Evolutionary conservation across 768 basidiomycete genomes (phyloP).

Genomic region (Lactarius hatsudake): DNA sequence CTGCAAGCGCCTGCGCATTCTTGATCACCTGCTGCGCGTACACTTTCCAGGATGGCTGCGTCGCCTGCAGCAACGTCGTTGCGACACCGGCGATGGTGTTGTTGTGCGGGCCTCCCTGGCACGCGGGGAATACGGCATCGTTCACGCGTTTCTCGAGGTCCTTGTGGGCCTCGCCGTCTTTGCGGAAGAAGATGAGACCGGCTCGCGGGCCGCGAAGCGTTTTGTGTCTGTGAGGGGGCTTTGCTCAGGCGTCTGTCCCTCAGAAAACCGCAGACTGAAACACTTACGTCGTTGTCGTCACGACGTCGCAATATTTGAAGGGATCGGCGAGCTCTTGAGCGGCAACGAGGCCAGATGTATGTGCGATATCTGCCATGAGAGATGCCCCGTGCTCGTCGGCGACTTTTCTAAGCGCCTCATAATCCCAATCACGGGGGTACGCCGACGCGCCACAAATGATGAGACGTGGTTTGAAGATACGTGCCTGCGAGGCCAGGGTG

Average conservation of each 20-base stretch:
- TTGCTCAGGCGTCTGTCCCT: neutral
- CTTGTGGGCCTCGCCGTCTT: constrained; percentile 72
- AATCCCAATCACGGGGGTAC: constrained; percentile 99
- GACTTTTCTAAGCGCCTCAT: constrained; percentile 72
- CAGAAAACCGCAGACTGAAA: neutral
- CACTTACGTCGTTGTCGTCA: constrained; percentile 91
- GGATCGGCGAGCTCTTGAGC: constrained; percentile 87
- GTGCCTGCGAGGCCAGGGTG: constrained; percentile 76
- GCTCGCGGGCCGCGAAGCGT: constrained; percentile 98
- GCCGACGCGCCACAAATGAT: constrained; percentile 98
- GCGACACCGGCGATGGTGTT: constrained; percentile 97
- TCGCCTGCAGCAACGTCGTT: constrained; percentile 86
- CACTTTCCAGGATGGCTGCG: constrained; percentile 82
- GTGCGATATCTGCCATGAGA: constrained; percentile 96
- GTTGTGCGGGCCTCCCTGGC: constrained; percentile 99
- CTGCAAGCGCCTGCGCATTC: constrained; percentile 79
- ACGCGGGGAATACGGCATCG: constrained; percentile 98
- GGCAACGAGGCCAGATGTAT: constrained; percentile 93
- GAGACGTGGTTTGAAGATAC: constrained; percentile 92
- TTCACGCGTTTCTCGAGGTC: constrained; percentile 98
- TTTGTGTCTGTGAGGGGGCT: constrained; percentile 69
- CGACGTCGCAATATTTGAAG: constrained; percentile 95
- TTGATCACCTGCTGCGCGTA: constrained; percentile 95
- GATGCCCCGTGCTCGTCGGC: constrained; percentile 87
- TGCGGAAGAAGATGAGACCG: constrained; percentile 97